Evolutionary conservation across 1,284 basidiomycete species (phyloP), one percentile per base, ranked within the genome.

Genomic region (Austroboletus niveus): DNA sequence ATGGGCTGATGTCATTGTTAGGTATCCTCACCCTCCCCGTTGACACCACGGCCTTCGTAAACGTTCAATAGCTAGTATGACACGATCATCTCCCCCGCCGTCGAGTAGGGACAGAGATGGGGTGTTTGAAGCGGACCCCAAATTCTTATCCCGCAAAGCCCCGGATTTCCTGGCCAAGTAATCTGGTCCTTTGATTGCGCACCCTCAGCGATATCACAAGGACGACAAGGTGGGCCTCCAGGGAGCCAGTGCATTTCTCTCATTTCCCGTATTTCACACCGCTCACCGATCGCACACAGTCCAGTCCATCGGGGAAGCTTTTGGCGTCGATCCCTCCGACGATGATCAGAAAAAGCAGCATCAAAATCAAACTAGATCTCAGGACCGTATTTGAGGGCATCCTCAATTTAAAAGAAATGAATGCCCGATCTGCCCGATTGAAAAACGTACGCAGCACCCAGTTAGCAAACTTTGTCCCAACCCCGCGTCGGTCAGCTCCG

Each of bases 231-330:
- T 98, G 70, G 78, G 87, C 50, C 75, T 98, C 44, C 93, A 98
- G 63, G 86, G 96, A 54, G 94, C 94, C 46, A 83, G 94, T 95
- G 64, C 64, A 89, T 24, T 81, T 45, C 54, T 47, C 38, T 40
- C 3, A 42, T 40, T 22, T 39, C 47, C 43, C 43, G 29, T 42
- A 14, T n/a, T 39, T 41, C 38, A 34, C 38, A 41, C 40, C 56
- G 41, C 46, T 57, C 14, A 60, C 44, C 50, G 11, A 41, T 39
- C 56, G 41, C 46, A 56, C 14, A 60, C 44, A 49, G 11, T 94
- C 55, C 93, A 97, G 71, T 95, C 92, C 69, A 94, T 98, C 58
- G 89, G 86, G 50, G 94, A 97, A 73, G 90, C 94, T 2, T 98
- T 98, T 66, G 88, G 85, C 45, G 84, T 98, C 51, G 89, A 95